A percentile compares a stretch with the other conserved stretches of the same genome.
Evolutionary conservation across 2,329 filamentous ascomycete genomes (phyloP).

Genomic region (Davidsoniella eucalypti): DNA sequence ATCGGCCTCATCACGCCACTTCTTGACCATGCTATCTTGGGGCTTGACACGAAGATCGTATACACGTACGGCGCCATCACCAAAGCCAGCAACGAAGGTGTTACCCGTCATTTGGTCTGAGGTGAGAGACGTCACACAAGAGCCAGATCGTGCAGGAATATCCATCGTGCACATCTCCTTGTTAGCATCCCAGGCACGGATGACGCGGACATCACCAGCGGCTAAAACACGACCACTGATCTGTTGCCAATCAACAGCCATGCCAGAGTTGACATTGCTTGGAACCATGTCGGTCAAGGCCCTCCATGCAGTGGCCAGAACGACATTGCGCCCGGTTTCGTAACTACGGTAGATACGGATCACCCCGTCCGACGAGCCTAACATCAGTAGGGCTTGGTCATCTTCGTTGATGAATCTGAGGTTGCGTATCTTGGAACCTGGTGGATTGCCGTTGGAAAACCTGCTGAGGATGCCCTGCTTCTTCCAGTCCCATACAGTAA

Average conservation of each 20-base stretch:
- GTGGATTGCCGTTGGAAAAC: constrained; percentile 89
- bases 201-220: constrained; percentile 87
- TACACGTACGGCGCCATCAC: constrained; percentile 82
- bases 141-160: constrained; percentile 84
- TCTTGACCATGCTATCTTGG: constrained; percentile 82
- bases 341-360: constrained; percentile 89
- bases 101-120: constrained; percentile 97
- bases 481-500: constrained; percentile 90
- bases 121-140: constrained; percentile 87
- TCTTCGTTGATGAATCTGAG: constrained; percentile 98
- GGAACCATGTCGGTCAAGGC: constrained; percentile 87
- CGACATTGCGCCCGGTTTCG: constrained; percentile 56
- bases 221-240: constrained; percentile 92
- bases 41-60: constrained; percentile 79
- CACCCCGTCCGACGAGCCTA: constrained; percentile 86
- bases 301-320: constrained; percentile 80
- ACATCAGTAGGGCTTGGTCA: constrained; percentile 86
- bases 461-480: constrained; percentile 55
- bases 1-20: constrained; percentile 79
- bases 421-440: constrained; percentile 82
- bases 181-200: constrained; percentile 89
- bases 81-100: constrained; percentile 89
- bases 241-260: constrained; percentile 98
- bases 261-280: constrained; percentile 82
- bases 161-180: constrained; percentile 86